Evolutionary conservation across 176 grass and related monocot genomes (phyloP), one percentile per base, ranked within the genome.

Genomic region (Cymbopogon citratus): DNA sequence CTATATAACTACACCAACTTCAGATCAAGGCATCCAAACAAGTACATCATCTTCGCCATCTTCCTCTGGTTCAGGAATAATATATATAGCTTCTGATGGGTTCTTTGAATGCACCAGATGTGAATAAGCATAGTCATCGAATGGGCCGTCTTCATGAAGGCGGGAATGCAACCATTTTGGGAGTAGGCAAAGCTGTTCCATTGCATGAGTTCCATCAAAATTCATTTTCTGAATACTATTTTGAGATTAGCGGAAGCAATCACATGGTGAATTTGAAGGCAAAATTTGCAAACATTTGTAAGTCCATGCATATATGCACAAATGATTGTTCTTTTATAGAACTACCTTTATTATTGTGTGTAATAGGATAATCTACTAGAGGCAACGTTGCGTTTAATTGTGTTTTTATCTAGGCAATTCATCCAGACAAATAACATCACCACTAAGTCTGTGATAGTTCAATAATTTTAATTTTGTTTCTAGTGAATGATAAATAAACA

Each of bases 181-280:
- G 49, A 12, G 56, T 71, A 4, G 49, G 66, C 16, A 81, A 3
- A 41, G 49, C 36, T 4, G 35, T 71, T 18, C 79, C 67, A 15
- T 6, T 3, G 1, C 54, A 82, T 63, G 38, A 63, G 39, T 33
- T 29, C 19, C 39, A 9, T 3, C 52, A 72, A 14, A 82, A 23
- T 51, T 51, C 80, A 1, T 73, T 82, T 18, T 40, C 68, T 1
- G 68, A 62, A 61, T 82, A 72, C 18, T 73, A 82, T n/a, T 82
- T 82, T 23, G 67, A 72, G 3, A 40, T 45, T 16, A 82, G 38
- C 11, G 24, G 19, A 16, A 73, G 68, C 38, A 73, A 35, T 73
- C 68, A 73, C 38, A 63, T 63, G 68, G 68, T 82, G 43, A 29
- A 80, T 16, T 33, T 68, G 3, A 80, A 80, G 29, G 77, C 77